These are phyloP conservation scores for Drechslerella dactyloides DNA, from an alignment of 2,329 filamentous ascomycete genomes.

Conservation along the genomic window DNA sequence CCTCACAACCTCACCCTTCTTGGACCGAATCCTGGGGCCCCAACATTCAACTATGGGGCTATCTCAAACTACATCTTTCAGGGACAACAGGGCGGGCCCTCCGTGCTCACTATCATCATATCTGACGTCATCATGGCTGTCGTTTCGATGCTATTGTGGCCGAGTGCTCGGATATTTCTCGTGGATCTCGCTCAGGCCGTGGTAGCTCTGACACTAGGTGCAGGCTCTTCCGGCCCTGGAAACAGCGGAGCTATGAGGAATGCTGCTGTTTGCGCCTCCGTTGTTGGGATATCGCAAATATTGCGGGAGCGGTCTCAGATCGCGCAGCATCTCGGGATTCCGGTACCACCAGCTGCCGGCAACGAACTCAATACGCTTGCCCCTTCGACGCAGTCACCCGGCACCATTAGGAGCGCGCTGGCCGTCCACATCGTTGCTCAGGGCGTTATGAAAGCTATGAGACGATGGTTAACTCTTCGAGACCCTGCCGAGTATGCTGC, in stretches of 20 bases:
- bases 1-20: constrained; percentile 59
- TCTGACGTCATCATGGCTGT: constrained; percentile 63
- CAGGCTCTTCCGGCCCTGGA: constrained; percentile 61
- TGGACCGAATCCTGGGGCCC: constrained; percentile 61
- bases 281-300: constrained; percentile 58
- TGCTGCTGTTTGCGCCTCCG: constrained; percentile 63
- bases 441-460: constrained; percentile 54
- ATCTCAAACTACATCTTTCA: constrained; percentile 60
- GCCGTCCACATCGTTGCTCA: constrained; percentile 56
- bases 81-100: constrained; percentile 64
- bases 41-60: constrained; percentile 62
- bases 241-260: constrained; percentile 62
- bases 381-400: constrained; percentile 46
- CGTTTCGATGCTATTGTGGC: constrained; percentile 63
- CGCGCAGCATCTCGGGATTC: constrained; percentile 42
- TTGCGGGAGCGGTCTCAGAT: constrained; percentile 41
- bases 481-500: constrained; percentile 50
- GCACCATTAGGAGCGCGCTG: constrained; percentile 54
- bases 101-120: constrained; percentile 64
- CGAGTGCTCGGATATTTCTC: constrained; percentile 63
- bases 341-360: constrained; percentile 26
- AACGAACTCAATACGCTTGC: constrained; percentile 47
- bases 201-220: constrained; percentile 65
- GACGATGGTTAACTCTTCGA: constrained; percentile 55
- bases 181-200: constrained; percentile 65